Base-by-base conservation (phyloP, 2,329 filamentous ascomycete species). In the Hymenoscyphus fructigenus region DNA sequence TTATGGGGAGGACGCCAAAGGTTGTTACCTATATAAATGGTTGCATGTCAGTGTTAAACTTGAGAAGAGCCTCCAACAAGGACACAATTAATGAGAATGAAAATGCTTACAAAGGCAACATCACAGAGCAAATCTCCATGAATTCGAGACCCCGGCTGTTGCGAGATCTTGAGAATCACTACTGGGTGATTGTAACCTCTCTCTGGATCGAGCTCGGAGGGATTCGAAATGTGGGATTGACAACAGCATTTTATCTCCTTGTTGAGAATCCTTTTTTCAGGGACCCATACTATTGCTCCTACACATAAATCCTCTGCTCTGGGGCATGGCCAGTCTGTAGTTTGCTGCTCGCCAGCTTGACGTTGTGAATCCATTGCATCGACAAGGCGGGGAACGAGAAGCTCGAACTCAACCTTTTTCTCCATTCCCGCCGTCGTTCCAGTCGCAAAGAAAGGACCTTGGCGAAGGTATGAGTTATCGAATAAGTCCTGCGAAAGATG, bases 281-380 rank as follows among this genome's bases (percentile, higher is more conserved):
- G 66, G 15, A 70, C 44, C 69, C 67, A 70, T 26, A 70, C 62
- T 36, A 70, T 67, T 34, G 66, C 69, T 6, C 67, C 68, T 5
- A 66, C 65, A 55, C 67, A 70, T 12, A 70, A 17, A 61, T 70
- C 67, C 1, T 28, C 36, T 17, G 62, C 34, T 38, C 59, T 41
- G 17, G 65, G 29, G 23, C 32, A 32, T n/a, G 62, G 47, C 17
- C 58, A 14, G 36, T 62, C 53, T 26, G 9, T 3, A 6, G 6
- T 12, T 7, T 41, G 17, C 12, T 29, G 29, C 23, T 60, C 23
- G 38, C 38, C 28, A n/a, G 17, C 14, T 9, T 23, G 58, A 14
- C 58, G 58, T 1, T n/a, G 5, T 7, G 20, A 50, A 9, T 28
- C 36, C 58, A 60, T 60, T 26, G 15, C 29, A 5, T n/a, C 55